phyloP scores from a whole-genome alignment of 2,329 filamentous ascomycete species.

The Sporothrix euskadiensis region DNA sequence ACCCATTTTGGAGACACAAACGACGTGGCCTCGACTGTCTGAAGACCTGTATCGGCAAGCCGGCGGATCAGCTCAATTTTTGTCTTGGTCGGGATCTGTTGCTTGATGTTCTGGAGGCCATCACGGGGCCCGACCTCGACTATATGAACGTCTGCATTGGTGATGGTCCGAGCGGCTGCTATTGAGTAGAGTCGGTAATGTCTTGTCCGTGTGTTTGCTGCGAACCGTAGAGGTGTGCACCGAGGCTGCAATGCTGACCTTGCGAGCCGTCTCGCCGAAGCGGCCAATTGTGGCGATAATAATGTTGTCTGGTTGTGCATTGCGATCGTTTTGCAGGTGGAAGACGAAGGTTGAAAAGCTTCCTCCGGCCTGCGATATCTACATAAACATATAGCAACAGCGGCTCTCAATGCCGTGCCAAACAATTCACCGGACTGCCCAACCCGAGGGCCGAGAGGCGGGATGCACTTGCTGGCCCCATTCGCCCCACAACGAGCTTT shows the following conservation, averaged over 20 bases:
- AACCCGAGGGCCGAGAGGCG: not conserved
- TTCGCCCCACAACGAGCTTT: too few relatives aligned
- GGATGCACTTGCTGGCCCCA: not conserved
- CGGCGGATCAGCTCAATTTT: constrained; percentile 76
- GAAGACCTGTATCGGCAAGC: constrained; percentile 67
- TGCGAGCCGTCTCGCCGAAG: not conserved
- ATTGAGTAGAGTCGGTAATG: not conserved
- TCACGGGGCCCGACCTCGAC: constrained; percentile 84
- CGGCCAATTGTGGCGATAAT: not conserved
- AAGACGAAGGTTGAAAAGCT: not conserved
- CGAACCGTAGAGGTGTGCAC: not conserved
- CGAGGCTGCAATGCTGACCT: not conserved
- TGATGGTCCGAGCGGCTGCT: not conserved
- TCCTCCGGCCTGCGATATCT: not conserved
- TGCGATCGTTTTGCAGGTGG: not conserved
- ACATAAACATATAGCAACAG: not conserved
- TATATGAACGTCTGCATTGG: constrained; percentile 45
- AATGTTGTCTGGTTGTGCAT: not conserved
- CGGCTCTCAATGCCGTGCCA: not conserved
- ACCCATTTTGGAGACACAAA: constrained; percentile 85
- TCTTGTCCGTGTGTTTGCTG: not conserved
- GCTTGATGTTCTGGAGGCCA: constrained; percentile 84
- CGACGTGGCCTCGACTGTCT: constrained; percentile 75
- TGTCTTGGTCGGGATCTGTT: constrained; percentile 65
- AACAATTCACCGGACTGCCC: not conserved